Evolutionary conservation across 2,329 filamentous ascomycete species (phyloP).

Genomic region (Neoarthrinium moseri): DNA sequence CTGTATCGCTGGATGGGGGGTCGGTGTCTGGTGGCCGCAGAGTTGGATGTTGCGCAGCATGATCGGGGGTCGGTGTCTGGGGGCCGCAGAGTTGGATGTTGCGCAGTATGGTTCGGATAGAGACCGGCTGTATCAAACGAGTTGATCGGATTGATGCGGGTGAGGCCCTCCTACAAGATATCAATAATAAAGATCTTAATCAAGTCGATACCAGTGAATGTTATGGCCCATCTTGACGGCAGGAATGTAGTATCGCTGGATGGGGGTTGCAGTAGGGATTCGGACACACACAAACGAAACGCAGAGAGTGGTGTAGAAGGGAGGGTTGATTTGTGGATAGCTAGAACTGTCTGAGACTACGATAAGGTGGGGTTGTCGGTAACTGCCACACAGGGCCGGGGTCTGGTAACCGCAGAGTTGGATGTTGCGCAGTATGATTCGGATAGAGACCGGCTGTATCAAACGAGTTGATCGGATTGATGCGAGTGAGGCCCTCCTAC

Average conservation of each 20-base stretch:
- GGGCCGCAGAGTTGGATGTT: conserved; percentile 78
- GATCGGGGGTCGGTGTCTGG: conserved; percentile 68
- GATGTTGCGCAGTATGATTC: conserved; percentile 77
- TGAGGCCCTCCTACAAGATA: too few relatives aligned
- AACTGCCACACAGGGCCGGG: too few relatives aligned
- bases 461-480: conserved; percentile 58
- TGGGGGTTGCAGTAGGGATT: too few relatives aligned
- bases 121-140: conserved; percentile 75
- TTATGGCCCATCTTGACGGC: conserved; percentile 76
- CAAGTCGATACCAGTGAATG: too few relatives aligned
- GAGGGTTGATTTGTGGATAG: too few relatives aligned
- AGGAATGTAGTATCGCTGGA: conserved; percentile 83
- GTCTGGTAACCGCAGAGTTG: conserved; percentile 65
- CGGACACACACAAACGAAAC: too few relatives aligned
- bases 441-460: conserved; percentile 80
- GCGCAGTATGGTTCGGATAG: conserved; percentile 76
- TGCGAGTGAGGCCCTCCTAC: too few relatives aligned
- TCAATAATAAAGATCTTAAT: too few relatives aligned
- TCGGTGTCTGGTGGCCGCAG: conserved; percentile 69
- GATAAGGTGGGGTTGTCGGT: too few relatives aligned
- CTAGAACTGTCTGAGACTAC: too few relatives aligned
- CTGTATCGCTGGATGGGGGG: conserved; percentile 86
- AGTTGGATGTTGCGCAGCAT: conserved; percentile 77
- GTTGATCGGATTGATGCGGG: conserved; percentile 49
- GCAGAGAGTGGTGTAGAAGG: too few relatives aligned